Conservation (phyloP, 139 green algal genomes). For the Yamagishiella unicocca region DNA sequence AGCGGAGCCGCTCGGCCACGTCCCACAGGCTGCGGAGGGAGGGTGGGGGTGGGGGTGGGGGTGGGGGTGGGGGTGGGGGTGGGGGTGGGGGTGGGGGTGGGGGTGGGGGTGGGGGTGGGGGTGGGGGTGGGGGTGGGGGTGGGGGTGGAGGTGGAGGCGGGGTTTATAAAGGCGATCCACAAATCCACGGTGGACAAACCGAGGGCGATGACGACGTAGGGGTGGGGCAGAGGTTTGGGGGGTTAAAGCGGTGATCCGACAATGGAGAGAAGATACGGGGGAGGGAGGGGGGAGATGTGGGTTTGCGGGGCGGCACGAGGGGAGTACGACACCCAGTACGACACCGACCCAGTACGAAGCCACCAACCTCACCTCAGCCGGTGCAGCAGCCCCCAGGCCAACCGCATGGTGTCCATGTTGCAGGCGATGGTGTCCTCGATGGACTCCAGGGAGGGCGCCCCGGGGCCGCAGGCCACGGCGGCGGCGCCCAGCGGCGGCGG, state of each 20-base stretch:
- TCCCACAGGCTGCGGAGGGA: conserved; percentile 22
- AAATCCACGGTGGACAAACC: too few relatives aligned
- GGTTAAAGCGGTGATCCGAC: neutral
- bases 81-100: too few relatives aligned
- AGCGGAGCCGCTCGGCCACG: conserved; percentile 36
- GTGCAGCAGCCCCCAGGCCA: conserved; percentile 29
- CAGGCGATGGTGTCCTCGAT: neutral
- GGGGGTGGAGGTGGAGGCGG: too few relatives aligned
- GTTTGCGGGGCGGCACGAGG: neutral
- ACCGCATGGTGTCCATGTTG: conserved; percentile 22
- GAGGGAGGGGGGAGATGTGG: neutral
- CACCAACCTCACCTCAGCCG: conserved; percentile 1
- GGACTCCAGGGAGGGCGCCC: neutral
- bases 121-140: too few relatives aligned
- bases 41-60: neutral
- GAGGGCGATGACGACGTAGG: neutral
- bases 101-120: too few relatives aligned
- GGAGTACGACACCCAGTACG: neutral
- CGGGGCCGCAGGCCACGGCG: neutral
- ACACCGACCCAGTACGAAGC: neutral
- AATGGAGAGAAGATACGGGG: neutral
- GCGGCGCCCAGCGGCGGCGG: neutral
- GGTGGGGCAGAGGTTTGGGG: neutral
- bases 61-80: too few relatives aligned
- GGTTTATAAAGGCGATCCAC: neutral